Evolutionary conservation across 2,329 filamentous ascomycete species (phyloP), one percentile per base, ranked within the genome.

Genomic region (Ophiostoma sp.): DNA sequence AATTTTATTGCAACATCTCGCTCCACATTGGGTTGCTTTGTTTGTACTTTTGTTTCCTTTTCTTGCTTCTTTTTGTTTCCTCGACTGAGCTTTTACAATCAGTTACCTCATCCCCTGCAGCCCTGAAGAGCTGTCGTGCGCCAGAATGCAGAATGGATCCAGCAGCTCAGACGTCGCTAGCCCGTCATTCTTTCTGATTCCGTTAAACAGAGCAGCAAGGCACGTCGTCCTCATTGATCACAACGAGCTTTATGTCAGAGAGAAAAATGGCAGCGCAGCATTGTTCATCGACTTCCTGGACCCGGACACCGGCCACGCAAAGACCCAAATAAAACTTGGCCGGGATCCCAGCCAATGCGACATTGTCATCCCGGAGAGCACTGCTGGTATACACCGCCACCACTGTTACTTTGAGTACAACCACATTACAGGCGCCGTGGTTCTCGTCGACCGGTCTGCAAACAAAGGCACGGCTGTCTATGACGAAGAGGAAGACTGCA

Each of bases 381-480:
- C 18, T 12, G 49, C 11, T 18, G 49, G 49, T 27, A 55, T 55
- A 8, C 49, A 55, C 18, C 49, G 49, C n/a, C 12, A 55, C 8
- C 49, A 55, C 49, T 55, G 49, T 18, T 27, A 8, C 49, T 75
- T 76, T 27, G n/a, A 69, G 8, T 68, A 73, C 14, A 71, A 71
- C 41, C 49, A 45, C 7, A 65, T 70, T 8, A 75, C 73, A 0
- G 74, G 75, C 5, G 74, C 74, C 18, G 74, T 76, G 1, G 47
- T 76, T 12, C 68, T 76, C 6, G 68, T 64, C n/a, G 74, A 76
- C 66, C 55, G 70, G 14, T 75, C 75, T 36, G 49, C 60, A 0
- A 66, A 70, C 18, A 14, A 49, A 14, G 70, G 69, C 11, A 75
- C 75, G 11, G 69, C 73, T n/a, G 72, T 73, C 3, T 72, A 72